A percentile compares a stretch with the other conserved stretches of the same genome.
Conservation (phyloP, 1,284 basidiomycete genomes). For the Moesziomyces aphidis region DNA sequence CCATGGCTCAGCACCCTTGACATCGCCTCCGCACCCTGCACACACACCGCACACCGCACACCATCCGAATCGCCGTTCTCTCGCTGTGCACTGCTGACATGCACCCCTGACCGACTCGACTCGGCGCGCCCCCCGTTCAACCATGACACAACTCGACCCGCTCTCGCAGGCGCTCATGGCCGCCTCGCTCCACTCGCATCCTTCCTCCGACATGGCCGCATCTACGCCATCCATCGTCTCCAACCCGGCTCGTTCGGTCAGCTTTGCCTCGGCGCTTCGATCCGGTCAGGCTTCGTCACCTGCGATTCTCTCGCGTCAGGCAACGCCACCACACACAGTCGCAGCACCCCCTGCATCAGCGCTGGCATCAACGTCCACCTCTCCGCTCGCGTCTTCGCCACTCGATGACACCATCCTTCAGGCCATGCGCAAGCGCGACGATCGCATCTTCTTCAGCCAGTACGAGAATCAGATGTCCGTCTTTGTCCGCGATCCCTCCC, state of each 20-base stretch:
- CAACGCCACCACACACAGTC: neutral
- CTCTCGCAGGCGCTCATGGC: conserved; percentile 18
- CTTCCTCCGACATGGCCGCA: neutral
- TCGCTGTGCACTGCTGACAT: neutral
- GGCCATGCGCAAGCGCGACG: conserved; percentile 49
- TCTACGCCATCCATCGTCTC: neutral
- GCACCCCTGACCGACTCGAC: neutral
- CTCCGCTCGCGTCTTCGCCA: neutral
- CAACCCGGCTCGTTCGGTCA: conserved; percentile 3
- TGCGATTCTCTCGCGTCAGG: neutral
- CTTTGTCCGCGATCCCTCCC: conserved; percentile 27
- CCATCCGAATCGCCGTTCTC: no score
- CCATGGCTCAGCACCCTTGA: conserved; percentile 10
- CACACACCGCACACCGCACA: no score
- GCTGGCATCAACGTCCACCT: neutral
- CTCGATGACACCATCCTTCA: conserved; percentile 50
- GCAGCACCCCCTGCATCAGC: neutral
- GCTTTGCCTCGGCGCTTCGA: conserved; percentile 29
- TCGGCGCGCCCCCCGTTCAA: neutral
- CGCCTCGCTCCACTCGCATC: conserved; percentile 3
- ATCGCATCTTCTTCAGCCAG: conserved; percentile 56
- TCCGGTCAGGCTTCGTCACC: conserved; percentile 6
- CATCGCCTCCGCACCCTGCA: neutral
- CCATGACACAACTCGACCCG: conserved; percentile 28
- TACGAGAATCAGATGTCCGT: conserved; percentile 52